Conservation (phyloP, 495 filamentous ascomycete genomes). For the Pyronema omphalodes region DNA sequence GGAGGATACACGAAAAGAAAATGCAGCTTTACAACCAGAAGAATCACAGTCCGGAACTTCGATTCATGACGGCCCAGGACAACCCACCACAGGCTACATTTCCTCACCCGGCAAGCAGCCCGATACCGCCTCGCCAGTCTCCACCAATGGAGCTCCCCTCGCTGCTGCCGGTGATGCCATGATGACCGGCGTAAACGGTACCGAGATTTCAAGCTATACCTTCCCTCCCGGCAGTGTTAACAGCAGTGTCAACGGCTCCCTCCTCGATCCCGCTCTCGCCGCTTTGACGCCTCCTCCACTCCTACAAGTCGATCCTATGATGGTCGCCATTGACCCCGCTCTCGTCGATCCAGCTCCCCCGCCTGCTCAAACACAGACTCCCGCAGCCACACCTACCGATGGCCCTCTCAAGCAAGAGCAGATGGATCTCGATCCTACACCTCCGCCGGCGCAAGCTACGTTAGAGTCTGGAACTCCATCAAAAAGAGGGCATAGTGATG, state of each 20-base stretch:
- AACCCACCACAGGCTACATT: background rate
- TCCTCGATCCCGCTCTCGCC: conserved; percentile 18
- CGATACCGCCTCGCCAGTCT: background rate
- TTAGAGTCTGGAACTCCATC: conserved; percentile 1
- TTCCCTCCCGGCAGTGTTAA: background rate
- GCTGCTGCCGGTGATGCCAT: background rate
- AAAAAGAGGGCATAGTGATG: conserved; percentile 13
- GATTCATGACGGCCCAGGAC: background rate
- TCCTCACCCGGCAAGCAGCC: background rate
- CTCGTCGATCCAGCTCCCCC: conserved; percentile 8
- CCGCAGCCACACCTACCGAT: conserved; percentile 19
- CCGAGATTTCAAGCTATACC: background rate
- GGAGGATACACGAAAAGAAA: conserved; percentile 6
- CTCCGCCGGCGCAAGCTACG: conserved; percentile 4
- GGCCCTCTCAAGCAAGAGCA: conserved; percentile 3
- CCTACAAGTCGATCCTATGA: background rate
- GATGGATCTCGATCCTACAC: background rate
- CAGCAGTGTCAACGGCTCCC: conserved; percentile 1
- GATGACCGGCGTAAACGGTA: background rate
- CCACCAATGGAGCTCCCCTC: background rate
- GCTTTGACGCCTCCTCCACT: conserved; percentile 12
- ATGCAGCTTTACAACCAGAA: background rate
- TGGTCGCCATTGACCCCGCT: conserved; percentile 20
- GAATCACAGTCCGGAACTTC: background rate
- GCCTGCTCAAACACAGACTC: conserved; percentile 14